These are phyloP conservation scores for Trichoderma koningiopsis DNA, from an alignment of 2,329 filamentous ascomycete genomes.

Conservation along the genomic window DNA sequence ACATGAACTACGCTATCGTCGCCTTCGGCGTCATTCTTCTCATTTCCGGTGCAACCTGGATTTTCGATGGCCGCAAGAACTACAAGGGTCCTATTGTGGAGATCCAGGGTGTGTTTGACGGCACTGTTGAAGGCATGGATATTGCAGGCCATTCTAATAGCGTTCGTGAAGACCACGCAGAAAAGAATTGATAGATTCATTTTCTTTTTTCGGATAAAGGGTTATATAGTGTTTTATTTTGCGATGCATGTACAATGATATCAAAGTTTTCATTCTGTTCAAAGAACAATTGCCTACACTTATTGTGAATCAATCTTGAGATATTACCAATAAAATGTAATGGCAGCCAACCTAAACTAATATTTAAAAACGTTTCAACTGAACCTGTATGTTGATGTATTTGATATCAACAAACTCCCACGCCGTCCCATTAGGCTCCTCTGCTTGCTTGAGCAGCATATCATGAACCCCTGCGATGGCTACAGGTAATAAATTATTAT, in stretches of 20 bases:
- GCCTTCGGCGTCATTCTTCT: slow-evolving; percentile 52
- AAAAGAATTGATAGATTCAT: slow-evolving; percentile 6
- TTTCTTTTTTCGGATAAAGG: background rate
- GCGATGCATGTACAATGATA: slow-evolving; percentile 5
- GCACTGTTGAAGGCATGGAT: slow-evolving; percentile 17
- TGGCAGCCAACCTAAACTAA: too few species aligned
- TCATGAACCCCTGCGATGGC: background rate
- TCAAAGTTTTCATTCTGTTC: background rate
- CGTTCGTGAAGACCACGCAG: slow-evolving; percentile 3
- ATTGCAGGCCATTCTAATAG: background rate
- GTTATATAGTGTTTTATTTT: background rate
- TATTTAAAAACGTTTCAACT: background rate
- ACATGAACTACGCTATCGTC: slow-evolving; percentile 65
- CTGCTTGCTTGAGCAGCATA: background rate
- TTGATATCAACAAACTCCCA: slow-evolving; percentile 19
- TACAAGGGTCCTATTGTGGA: slow-evolving; percentile 42
- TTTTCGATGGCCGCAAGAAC: slow-evolving; percentile 53
- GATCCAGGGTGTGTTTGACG: slow-evolving; percentile 14
- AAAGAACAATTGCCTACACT: background rate
- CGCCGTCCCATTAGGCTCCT: background rate
- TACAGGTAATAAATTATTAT: background rate
- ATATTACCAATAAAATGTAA: background rate
- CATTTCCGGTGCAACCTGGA: slow-evolving; percentile 48
- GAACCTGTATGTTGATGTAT: background rate
- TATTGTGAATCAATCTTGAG: background rate